These are phyloP conservation scores for Ustilago loliicola DNA, from an alignment of 1,284 basidiomycete species.

Conservation along the genomic window DNA sequence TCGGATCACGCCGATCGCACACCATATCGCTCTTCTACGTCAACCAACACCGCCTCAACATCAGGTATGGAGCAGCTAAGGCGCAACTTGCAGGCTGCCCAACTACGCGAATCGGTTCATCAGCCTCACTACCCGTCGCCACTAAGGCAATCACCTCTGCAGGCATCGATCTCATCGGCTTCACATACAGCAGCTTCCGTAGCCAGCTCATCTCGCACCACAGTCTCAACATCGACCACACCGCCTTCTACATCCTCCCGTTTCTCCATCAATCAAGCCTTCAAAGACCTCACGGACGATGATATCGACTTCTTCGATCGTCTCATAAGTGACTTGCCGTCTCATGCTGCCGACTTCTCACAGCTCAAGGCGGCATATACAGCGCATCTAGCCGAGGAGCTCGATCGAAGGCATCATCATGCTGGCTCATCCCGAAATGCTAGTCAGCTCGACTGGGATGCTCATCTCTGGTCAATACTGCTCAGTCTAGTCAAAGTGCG, in stretches of 20 bases:
- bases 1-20: not conserved
- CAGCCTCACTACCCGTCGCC: constrained; percentile 47
- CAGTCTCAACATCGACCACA: constrained; percentile 33
- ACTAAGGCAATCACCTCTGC: constrained; percentile 43
- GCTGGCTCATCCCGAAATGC: not conserved
- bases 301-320: constrained; percentile 64
- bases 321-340: constrained; percentile 48
- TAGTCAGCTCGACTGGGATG: constrained; percentile 44
- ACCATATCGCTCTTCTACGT: not conserved
- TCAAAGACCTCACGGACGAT: constrained; percentile 39
- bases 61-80: constrained; percentile 23
- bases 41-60: not conserved
- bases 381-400: constrained; percentile 25
- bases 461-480: constrained; percentile 64
- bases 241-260: constrained; percentile 36
- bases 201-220: constrained; percentile 35
- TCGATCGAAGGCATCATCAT: constrained; percentile 13
- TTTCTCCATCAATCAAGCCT: constrained; percentile 48
- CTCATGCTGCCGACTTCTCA: constrained; percentile 59
- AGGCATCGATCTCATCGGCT: constrained; percentile 50
- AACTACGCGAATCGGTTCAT: constrained; percentile 28
- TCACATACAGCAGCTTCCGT: constrained; percentile 41
- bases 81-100: constrained; percentile 22
- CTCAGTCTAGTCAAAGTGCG: constrained; percentile 65
- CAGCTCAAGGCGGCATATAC: constrained; percentile 63